Conservation (phyloP, 2,329 filamentous ascomycete species). For the Plenodomus tracheiphilus region DNA sequence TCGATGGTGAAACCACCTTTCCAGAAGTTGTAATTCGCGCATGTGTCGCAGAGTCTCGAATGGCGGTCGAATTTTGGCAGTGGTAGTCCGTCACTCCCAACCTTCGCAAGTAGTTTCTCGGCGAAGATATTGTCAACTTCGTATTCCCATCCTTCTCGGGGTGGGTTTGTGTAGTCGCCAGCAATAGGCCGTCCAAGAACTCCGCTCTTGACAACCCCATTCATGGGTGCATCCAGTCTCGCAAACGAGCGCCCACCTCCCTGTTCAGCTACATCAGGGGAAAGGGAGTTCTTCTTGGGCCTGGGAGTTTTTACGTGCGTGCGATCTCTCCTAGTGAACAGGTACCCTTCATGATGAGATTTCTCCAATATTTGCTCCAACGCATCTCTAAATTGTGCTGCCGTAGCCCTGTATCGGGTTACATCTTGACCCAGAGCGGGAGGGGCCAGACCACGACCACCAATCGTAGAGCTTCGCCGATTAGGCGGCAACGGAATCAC, state of each 20-base stretch:
- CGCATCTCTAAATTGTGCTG: constrained; percentile 10
- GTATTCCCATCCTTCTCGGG: constrained; percentile 14
- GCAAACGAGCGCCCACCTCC: no score
- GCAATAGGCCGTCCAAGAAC: no score
- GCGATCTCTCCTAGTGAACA: constrained; percentile 7
- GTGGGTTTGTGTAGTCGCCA: constrained; percentile 10
- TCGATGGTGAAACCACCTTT: constrained; percentile 9
- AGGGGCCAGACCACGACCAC: neutral
- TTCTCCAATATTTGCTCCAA: constrained; percentile 11
- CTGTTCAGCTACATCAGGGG: no score
- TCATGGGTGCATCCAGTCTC: no score
- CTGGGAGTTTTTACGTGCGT: constrained; percentile 1
- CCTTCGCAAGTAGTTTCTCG: neutral
- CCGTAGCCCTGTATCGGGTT: constrained; percentile 14
- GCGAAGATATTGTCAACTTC: constrained; percentile 16
- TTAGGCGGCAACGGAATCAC: constrained; percentile 9
- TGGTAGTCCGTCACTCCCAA: neutral
- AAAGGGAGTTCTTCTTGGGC: no score
- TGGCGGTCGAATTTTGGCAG: no score
- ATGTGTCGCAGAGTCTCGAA: constrained; percentile 7
- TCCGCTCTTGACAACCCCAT: no score
- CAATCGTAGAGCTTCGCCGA: constrained; percentile 2
- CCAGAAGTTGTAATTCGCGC: constrained; percentile 8
- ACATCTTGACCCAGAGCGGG: constrained; percentile 1
- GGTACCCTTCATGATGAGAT: neutral